Evolutionary conservation across 2,329 filamentous ascomycete species (phyloP).

Genomic region (Diaporthe citri): DNA sequence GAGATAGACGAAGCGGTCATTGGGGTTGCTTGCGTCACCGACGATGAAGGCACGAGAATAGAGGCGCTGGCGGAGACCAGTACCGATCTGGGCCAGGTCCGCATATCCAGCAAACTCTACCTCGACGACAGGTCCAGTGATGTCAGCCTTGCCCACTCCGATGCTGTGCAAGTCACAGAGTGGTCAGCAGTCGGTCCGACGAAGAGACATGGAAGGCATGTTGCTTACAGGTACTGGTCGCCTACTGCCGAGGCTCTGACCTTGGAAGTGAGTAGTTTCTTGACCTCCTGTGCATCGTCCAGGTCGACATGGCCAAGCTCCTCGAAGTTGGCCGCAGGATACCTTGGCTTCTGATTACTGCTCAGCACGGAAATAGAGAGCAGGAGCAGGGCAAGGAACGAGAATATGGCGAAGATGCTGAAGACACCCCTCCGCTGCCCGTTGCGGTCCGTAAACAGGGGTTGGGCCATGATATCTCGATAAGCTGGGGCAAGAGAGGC

Average conservation of each 20-base stretch:
- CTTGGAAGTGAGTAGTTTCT: conserved; percentile 36
- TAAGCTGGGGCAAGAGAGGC: neutral
- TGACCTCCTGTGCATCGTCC: conserved; percentile 37
- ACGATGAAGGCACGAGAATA: conserved; percentile 93
- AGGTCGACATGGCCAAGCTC: conserved; percentile 32
- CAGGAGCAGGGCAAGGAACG: conserved; percentile 34
- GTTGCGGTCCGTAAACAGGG: conserved; percentile 1
- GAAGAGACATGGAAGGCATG: neutral
- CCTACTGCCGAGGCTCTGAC: conserved; percentile 34
- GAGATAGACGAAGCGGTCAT: conserved; percentile 86
- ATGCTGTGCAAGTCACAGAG: conserved; percentile 45
- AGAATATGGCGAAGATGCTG: conserved; percentile 35
- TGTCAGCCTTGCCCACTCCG: conserved; percentile 70
- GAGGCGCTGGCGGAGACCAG: conserved; percentile 86
- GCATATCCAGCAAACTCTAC: conserved; percentile 95
- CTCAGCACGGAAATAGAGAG: conserved; percentile 36
- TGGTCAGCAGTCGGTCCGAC: conserved; percentile 9
- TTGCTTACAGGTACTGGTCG: conserved; percentile 38
- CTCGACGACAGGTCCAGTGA: conserved; percentile 84
- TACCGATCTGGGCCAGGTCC: conserved; percentile 83
- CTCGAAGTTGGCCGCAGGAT: conserved; percentile 17
- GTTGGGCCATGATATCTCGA: conserved; percentile 30
- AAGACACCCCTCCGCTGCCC: conserved; percentile 35
- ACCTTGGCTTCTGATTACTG: conserved; percentile 25
- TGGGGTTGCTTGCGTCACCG: conserved; percentile 73